phyloP scores from a whole-genome alignment of 257 asterid species.

The Ehretia macrophylla region DNA sequence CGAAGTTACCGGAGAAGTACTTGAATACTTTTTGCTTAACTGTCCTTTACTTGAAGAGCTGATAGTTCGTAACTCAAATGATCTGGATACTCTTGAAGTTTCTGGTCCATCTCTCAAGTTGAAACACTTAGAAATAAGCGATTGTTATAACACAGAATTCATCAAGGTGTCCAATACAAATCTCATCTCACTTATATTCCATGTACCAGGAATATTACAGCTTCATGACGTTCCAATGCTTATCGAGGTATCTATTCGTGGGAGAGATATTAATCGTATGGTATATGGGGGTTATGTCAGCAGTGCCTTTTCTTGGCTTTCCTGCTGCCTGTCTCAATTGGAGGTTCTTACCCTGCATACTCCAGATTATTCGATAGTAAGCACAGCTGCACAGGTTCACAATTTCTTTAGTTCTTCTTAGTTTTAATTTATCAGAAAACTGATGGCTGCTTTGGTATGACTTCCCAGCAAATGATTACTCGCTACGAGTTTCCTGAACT shows the following conservation, averaged over 20 bases:
- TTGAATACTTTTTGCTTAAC: constrained; percentile 23
- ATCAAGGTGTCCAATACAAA: constrained; percentile 35
- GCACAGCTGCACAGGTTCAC: no score
- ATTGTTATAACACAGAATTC: constrained; percentile 20
- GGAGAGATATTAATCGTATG: no score
- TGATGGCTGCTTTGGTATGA: no score
- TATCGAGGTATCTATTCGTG: constrained; percentile 26
- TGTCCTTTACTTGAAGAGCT: constrained; percentile 32
- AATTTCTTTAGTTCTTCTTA: neutral
- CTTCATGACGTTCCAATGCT: constrained; percentile 44
- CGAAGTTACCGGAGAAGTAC: constrained; percentile 29
- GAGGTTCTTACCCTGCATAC: neutral
- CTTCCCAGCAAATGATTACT: neutral
- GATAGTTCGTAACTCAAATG: constrained; percentile 29
- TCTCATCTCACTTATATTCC: constrained; percentile 35
- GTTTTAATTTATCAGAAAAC: neutral
- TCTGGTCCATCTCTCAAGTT: constrained; percentile 27
- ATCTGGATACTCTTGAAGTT: constrained; percentile 27
- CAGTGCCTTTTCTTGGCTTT: neutral
- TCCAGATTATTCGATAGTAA: neutral
- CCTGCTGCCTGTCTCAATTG: constrained; percentile 1
- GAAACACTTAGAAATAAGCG: constrained; percentile 35
- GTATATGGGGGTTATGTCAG: neutral
- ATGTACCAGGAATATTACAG: neutral
- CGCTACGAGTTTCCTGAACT: neutral